Evolutionary conservation across 1,284 basidiomycete species (phyloP), one percentile per base, ranked within the genome.

Genomic region (Boletus hoseneyae): DNA sequence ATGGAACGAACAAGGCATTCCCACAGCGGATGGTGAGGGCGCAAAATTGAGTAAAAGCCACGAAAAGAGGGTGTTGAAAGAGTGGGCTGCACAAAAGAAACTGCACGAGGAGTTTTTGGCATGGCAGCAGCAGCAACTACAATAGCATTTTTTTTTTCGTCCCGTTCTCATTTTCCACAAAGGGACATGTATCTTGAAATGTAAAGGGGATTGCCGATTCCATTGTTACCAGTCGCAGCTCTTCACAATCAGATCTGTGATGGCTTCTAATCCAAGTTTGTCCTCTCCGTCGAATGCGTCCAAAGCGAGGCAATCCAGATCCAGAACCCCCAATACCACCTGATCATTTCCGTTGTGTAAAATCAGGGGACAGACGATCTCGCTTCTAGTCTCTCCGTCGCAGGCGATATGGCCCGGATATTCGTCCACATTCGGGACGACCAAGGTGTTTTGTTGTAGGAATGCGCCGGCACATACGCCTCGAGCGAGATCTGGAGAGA

Each of bases 381-480:
- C 93, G 59, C 90, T 91, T 60, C 85, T 86, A 3, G 91, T 93
- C 48, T 84, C 81, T 15, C 83, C 87, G 60, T 94, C 91, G 62
- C 93, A 95, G 4, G 90, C 90, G 55, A 94, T 93, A 64, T 96
- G 93, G 0, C 91, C 90, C 1, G 90, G 89, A 63, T 93, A 93
- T 3, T 69, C 70, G 23, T 88, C 78, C 29, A 95, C 90, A 51
- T 93, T 79, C 13, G 72, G 69, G 1, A 94, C 89, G 10, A 93
- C 60, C 1, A 90, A 51, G 0, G 83, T 81, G 55, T 74, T 60
- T 39, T 66, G 66, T 47, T 73, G 73, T 10, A 83, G 56, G 64
- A 80, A 94, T 6, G 87, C 85, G 54, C 84, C 84, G 2, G 90
- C 89, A 64, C 92, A 94, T 4, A 95, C 91, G 19, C 92, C 92